A percentile compares a stretch with the other conserved stretches of the same genome.
These are phyloP conservation scores for Nannizziopsis arthrosporioides DNA, from an alignment of 2,329 filamentous ascomycete species.

Conservation along the genomic window DNA sequence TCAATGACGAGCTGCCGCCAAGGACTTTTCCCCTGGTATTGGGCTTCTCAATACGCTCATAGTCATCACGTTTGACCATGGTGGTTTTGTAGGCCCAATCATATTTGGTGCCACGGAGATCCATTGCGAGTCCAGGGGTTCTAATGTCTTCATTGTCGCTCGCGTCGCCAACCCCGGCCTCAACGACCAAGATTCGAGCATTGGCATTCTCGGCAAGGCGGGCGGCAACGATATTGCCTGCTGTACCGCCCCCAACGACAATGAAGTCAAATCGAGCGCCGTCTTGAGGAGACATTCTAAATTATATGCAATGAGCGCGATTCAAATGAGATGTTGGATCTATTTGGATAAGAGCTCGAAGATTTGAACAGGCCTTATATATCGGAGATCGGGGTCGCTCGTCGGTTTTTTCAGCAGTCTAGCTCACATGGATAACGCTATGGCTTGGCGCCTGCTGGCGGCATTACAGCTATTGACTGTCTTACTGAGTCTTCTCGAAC, in stretches of 20 bases:
- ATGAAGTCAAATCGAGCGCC: constrained; percentile 21
- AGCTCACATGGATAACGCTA: no score
- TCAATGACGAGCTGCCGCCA: constrained; percentile 47
- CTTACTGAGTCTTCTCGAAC: no score
- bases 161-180: constrained; percentile 36
- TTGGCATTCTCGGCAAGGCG: constrained; percentile 43
- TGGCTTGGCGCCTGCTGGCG: no score
- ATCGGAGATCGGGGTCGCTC: no score
- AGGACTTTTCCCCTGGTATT: constrained; percentile 51
- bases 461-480: no score
- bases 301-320: not conserved
- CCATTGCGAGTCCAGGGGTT: constrained; percentile 44
- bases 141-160: constrained; percentile 41
- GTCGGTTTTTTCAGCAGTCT: no score
- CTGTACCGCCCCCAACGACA: constrained; percentile 31
- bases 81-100: constrained; percentile 54
- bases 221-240: constrained; percentile 35
- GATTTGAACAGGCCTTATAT: not conserved
- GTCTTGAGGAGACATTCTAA: not conserved
- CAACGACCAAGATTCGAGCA: constrained; percentile 32
- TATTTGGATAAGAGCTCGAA: not conserved
- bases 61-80: constrained; percentile 43
- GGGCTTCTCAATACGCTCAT: constrained; percentile 51
- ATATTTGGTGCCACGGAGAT: constrained; percentile 44
- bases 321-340: not conserved